Base-by-base conservation (phyloP, 345 rosid genomes). In the Eucalyptus shirleyi region DNA sequence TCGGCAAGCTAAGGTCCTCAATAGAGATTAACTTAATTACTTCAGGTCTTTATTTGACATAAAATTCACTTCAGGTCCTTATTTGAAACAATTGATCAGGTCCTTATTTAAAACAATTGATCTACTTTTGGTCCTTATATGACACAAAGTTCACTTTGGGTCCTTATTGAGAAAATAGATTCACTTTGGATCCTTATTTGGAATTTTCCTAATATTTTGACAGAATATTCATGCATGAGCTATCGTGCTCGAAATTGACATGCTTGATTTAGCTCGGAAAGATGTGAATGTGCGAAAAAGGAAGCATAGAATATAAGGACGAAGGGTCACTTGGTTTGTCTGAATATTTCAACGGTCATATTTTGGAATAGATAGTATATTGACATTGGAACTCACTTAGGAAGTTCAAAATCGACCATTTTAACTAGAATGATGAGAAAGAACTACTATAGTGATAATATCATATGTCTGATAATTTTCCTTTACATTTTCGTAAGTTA, bases 1-100 rank as follows among this genome's bases (percentile, higher is more conserved):
- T 2, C 5, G 0, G 13, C 49, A 0, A 47, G 13, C 13, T 47
- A 47, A 47, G 49, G 2, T 47, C 1, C 49, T 47, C 13, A 11
- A 47, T 47, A 47, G 5, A 47, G 13, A 47, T 47, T 47, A 47
- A 47, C 13, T 47, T 47, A 1, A 47, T 47, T 47, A 47, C 13
- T 47, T 47, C 12, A 45, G 0, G 12, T 45, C 4, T 3, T 45
- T 45, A 45, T 45, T 45, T 45, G 12, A 45, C 4, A 45, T 10
- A 45, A 45, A 45, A 10, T 45, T 45, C 4, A 45, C 49, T 45
- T 45, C n/a, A n/a, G n/a, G 1, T 47, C 49, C 4, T 47, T 47
- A 47, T 47, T 47, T 11, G 13, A 47, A 11, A 47, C 2, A 47
- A 47, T 47, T 0, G 49, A 4, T 47, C 13, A n/a, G n/a, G 1